Base-by-base conservation (phyloP, 1,284 basidiomycete species). In the Boletellus sp. region DNA sequence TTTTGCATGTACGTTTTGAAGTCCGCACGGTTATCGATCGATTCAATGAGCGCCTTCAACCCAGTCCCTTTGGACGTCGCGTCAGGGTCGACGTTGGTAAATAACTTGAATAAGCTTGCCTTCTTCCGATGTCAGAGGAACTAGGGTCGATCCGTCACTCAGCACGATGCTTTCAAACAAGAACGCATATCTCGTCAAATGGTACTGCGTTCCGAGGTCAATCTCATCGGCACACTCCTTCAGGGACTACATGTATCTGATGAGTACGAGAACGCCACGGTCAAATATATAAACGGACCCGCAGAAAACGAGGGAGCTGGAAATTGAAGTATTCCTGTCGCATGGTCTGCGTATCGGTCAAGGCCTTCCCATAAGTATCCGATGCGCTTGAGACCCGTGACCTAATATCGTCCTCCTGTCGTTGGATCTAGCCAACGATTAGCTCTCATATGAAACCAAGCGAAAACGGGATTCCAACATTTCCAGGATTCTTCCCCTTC, bases 1-100 rank as follows among this genome's bases (percentile, higher is more conserved):
- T 96, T 93, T 64, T 96, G 90, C 94, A 99, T 96, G 67, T 89
- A 99, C 17, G 80, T 80, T 70, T 90, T 95, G 72, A 99, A 99
- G 69, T 99, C 96, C 33, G 82, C 76, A 21, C 92, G 82, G 60
- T 94, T 94, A 70, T 99, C 95, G 57, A 99, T 96, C 8, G 80
- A 77, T 64, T 98, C 94, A 46, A 90, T 87, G 7, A 91, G 82
- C 1, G 84, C 73, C 64, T 95, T 96, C 37, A 99, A 72, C 3
- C 95, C 94, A 8, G 80, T 73, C 4, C 77, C 80, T 83, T 61
- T 49, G 43, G 36, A 40, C 17, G 13, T 17, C 17, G 16, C 4
- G 22, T 60, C 16, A 61, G 41, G 29, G 27, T 34, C 34, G 48
- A 36, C 42, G 37, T 19, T 40, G n/a, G 13, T 26, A 26, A 48